Percentiles rank a stretch among this genome's conserved stretches.
These are phyloP conservation scores for Mycotypha africana DNA, from an alignment of 371 early-diverging fungal species.

Conservation along the genomic window DNA sequence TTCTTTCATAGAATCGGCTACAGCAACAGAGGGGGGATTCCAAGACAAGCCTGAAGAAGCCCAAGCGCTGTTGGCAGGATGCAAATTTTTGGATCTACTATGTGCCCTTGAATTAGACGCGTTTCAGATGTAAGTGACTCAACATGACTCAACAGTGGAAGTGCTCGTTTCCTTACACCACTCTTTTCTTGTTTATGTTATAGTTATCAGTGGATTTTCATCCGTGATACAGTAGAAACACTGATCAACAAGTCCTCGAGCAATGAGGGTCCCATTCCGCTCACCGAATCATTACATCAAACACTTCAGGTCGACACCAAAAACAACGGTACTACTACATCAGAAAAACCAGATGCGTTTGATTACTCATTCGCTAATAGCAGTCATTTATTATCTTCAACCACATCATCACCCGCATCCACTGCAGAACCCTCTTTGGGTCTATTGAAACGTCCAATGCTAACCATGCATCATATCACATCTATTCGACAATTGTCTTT, in stretches of 20 bases:
- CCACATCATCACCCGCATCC: slow-evolving; percentile 7
- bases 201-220: slow-evolving; percentile 91
- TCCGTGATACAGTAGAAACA: slow-evolving; percentile 75
- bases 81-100: slow-evolving; percentile 84
- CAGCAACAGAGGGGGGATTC: too few relatives aligned
- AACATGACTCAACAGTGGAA: too few relatives aligned
- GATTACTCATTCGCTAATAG: too few relatives aligned
- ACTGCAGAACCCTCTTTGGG: slow-evolving; percentile 27
- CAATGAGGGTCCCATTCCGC: slow-evolving; percentile 41
- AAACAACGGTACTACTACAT: slow-evolving; percentile 7
- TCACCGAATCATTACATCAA: slow-evolving; percentile 31
- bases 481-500: slow-evolving; percentile 66
- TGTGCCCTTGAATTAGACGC: slow-evolving; percentile 74
- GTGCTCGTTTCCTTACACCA: not conserved
- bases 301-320: too few relatives aligned
- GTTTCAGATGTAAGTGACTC: slow-evolving; percentile 72
- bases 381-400: slow-evolving; percentile 1
- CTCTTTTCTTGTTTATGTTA: not conserved
- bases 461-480: slow-evolving; percentile 64
- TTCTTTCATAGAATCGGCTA: slow-evolving; percentile 43
- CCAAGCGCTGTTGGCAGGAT: slow-evolving; percentile 74
- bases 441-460: slow-evolving; percentile 63
- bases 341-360: slow-evolving; percentile 43
- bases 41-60: slow-evolving; percentile 62
- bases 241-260: slow-evolving; percentile 34